Evolutionary conservation across 257 asterid species (phyloP).

Genomic region (Handroanthus guayacan): DNA sequence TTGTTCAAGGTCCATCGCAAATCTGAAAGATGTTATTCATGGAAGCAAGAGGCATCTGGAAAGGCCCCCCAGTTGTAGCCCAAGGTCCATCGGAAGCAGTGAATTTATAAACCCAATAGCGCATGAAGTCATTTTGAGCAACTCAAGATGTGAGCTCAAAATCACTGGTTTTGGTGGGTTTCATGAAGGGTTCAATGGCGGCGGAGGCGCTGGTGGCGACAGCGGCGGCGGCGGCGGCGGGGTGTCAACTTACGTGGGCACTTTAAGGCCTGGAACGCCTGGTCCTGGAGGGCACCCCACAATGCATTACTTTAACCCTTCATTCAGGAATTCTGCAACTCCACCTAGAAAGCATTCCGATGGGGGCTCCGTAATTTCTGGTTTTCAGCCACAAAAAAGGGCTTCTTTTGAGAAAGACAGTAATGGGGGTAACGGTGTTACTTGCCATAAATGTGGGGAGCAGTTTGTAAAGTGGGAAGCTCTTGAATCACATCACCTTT

Average conservation of each 20-base stretch:
- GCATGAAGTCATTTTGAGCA: constrained; percentile 61
- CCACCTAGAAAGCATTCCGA: constrained; percentile 65
- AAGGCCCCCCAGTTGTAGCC: constrained; percentile 67
- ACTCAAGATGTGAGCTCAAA: constrained; percentile 61
- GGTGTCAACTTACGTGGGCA: constrained; percentile 53
- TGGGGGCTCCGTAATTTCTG: constrained; percentile 37
- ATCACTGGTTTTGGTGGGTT: constrained; percentile 63
- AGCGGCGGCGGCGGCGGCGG: constrained; percentile 43
- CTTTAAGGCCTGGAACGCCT: constrained; percentile 82
- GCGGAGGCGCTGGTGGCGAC: constrained; percentile 36
- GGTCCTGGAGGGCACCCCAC: constrained; percentile 76
- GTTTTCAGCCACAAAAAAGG: constrained; percentile 40
- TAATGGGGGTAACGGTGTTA: constrained; percentile 52
- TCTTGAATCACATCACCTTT: constrained; percentile 86
- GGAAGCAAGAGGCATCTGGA: constrained; percentile 71
- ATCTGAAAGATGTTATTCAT: constrained; percentile 71
- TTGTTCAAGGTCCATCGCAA: constrained; percentile 77
- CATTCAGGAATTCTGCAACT: constrained; percentile 50
- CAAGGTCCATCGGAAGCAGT: constrained; percentile 79
- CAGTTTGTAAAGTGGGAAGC: constrained; percentile 83
- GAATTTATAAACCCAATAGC: constrained; percentile 69
- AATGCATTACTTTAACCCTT: constrained; percentile 71
- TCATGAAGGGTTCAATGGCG: constrained; percentile 40
- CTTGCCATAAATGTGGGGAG: constrained; percentile 88
- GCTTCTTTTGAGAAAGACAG: constrained; percentile 48